These are phyloP conservation scores for Podospora didyma DNA, from an alignment of 495 filamentous ascomycete genomes.

Conservation along the genomic window DNA sequence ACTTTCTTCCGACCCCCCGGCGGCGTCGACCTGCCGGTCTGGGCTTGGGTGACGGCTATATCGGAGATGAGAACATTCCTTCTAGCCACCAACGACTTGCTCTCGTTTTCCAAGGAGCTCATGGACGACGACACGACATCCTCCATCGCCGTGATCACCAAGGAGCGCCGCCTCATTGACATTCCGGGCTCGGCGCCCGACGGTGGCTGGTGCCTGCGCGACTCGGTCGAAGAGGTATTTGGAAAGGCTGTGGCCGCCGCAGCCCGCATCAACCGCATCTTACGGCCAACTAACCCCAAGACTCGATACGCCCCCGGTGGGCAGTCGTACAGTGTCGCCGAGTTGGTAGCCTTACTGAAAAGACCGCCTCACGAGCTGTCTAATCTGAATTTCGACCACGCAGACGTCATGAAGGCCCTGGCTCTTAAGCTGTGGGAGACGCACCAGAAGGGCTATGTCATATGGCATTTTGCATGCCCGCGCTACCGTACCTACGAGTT, in stretches of 20 bases:
- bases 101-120: slow-evolving; percentile 11
- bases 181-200: slow-evolving; percentile 10
- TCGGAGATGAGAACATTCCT: slow-evolving; percentile 8
- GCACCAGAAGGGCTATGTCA: slow-evolving; percentile 9
- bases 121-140: slow-evolving; percentile 10
- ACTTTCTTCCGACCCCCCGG: slow-evolving; percentile 3
- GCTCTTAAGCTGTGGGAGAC: slow-evolving; percentile 13
- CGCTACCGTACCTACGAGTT: slow-evolving; percentile 8
- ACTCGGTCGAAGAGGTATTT: slow-evolving; percentile 7
- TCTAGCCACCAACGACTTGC: slow-evolving; percentile 8
- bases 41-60: slow-evolving; percentile 7
- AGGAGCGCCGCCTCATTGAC: slow-evolving; percentile 4
- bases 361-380: not conserved
- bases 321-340: slow-evolving; percentile 1
- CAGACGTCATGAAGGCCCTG: slow-evolving; percentile 9
- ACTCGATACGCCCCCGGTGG: slow-evolving; percentile 3
- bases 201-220: slow-evolving; percentile 12
- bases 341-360: slow-evolving; percentile 5
- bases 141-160: slow-evolving; percentile 4
- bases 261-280: slow-evolving; percentile 7
- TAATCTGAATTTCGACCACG: not conserved
- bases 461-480: slow-evolving; percentile 7
- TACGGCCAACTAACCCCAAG: not conserved
- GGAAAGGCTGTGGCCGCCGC: not conserved
- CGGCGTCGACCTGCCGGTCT: slow-evolving; percentile 5